Evolutionary conservation across 1,284 basidiomycete genomes (phyloP).

Genomic region (Cystobasidium sp.): DNA sequence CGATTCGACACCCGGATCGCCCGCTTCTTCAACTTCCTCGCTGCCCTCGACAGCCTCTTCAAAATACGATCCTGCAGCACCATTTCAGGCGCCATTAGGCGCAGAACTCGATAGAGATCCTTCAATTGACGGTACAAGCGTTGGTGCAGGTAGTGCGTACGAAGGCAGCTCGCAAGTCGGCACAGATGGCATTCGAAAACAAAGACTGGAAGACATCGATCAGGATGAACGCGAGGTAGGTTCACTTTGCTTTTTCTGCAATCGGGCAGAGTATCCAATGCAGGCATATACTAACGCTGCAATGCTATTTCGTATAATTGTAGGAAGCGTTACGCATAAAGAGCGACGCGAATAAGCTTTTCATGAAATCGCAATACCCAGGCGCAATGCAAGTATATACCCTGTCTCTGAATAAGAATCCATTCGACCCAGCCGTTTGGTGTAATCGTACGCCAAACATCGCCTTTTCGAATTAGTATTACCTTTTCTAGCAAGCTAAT

Average conservation of each 20-base stretch:
- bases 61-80: constrained; percentile 36
- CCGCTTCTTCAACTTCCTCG: constrained; percentile 31
- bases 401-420: constrained; percentile 54
- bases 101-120: constrained; percentile 50
- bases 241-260: not conserved
- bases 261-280: not conserved
- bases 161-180: constrained; percentile 18
- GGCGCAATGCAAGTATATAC: constrained; percentile 55
- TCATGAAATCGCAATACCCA: constrained; percentile 58
- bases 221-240: constrained; percentile 39
- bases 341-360: constrained; percentile 82
- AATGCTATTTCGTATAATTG: not conserved
- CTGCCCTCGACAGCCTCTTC: constrained; percentile 22
- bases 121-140: constrained; percentile 50
- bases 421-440: constrained; percentile 55
- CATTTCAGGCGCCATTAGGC: constrained; percentile 48
- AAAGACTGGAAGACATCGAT: constrained; percentile 41
- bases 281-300: not conserved
- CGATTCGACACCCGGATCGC: constrained; percentile 20
- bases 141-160: constrained; percentile 47
- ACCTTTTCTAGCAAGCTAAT: not conserved
- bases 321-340: constrained; percentile 63
- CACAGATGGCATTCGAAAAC: constrained; percentile 32
- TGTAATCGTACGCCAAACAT: constrained; percentile 48
- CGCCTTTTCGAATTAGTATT: constrained; percentile 51